Conservation (phyloP, 2,329 filamentous ascomycete genomes). For the Botryosphaeria dothidea region DNA sequence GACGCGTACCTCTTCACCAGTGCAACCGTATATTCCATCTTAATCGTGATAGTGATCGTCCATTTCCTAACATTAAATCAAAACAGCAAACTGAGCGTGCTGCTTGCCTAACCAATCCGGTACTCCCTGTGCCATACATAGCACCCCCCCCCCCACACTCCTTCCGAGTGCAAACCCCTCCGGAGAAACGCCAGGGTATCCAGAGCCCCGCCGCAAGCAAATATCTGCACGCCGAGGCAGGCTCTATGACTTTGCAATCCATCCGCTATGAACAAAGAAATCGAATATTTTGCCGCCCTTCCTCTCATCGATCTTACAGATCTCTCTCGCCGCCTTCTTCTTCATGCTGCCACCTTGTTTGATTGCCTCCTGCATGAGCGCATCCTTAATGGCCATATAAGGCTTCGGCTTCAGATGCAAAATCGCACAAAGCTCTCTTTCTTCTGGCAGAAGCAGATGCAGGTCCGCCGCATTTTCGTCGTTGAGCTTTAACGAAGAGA, state of each 20-base stretch:
- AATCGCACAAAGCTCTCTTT: conserved; percentile 81
- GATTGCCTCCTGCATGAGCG: conserved; percentile 85
- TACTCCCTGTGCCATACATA: not conserved
- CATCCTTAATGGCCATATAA: conserved; percentile 92
- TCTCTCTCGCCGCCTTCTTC: conserved; percentile 89
- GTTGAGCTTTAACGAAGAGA: conserved; percentile 66
- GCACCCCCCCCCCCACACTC: not conserved
- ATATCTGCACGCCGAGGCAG: not conserved
- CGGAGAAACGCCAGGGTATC: conserved; percentile 20
- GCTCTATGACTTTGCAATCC: conserved; percentile 77
- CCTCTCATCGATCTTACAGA: conserved; percentile 78
- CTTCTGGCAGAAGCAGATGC: conserved; percentile 81
- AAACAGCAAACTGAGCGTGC: not conserved
- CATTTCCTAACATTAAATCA: conserved; percentile 6
- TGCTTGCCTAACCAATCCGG: conserved; percentile 4
- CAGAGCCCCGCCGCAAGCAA: conserved; percentile 10
- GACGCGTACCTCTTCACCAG: not conserved
- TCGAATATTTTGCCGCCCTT: conserved; percentile 89
- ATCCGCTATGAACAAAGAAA: conserved; percentile 90
- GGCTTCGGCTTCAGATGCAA: conserved; percentile 89
- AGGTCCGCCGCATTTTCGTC: conserved; percentile 78
- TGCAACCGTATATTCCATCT: not conserved
- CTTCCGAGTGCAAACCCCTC: not conserved
- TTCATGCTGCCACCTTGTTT: conserved; percentile 86
- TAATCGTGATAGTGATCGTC: conserved; percentile 13